A percentile compares a stretch with the other conserved stretches of the same genome.
Conservation (phyloP, 2,329 filamentous ascomycete genomes). For the Sclerotiophoma versabilis region DNA sequence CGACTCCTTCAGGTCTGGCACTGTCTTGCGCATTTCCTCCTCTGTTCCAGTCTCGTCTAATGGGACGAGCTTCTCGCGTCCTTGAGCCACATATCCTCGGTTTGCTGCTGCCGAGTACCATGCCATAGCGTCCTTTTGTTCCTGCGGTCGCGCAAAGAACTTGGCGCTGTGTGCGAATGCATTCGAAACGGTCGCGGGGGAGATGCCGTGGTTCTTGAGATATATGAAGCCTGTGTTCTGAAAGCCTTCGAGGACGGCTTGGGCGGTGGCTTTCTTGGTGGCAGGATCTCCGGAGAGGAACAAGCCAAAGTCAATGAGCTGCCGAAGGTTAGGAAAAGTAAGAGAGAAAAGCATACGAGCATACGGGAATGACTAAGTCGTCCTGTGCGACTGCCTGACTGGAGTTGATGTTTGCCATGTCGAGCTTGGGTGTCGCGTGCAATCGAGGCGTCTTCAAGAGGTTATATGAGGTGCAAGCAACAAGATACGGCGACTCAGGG, state of each 20-base stretch:
- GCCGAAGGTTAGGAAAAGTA: neutral
- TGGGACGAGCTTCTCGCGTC: conserved; percentile 52
- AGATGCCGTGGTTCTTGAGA: conserved; percentile 79
- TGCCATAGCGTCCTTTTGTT: conserved; percentile 49
- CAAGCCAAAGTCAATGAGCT: conserved; percentile 80
- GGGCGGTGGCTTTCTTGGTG: conserved; percentile 70
- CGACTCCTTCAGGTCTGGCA: conserved; percentile 62
- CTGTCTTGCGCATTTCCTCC: conserved; percentile 41
- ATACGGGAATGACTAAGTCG: conserved; percentile 49
- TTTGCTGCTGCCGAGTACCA: conserved; percentile 58
- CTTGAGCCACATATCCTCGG: conserved; percentile 56
- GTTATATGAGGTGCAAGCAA: neutral
- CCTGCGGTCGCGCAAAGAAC: conserved; percentile 49
- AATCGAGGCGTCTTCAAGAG: neutral
- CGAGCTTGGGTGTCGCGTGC: neutral
- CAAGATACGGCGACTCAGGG: neutral
- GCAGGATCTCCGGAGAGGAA: conserved; percentile 70
- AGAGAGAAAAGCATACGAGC: conserved; percentile 58
- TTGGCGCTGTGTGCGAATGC: conserved; percentile 63
- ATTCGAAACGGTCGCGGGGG: conserved; percentile 62
- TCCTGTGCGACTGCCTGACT: conserved; percentile 49
- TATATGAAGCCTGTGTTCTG: conserved; percentile 90
- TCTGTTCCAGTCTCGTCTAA: conserved; percentile 47
- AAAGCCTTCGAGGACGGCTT: conserved; percentile 79
- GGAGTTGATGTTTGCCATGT: conserved; percentile 35